Base-by-base conservation (phyloP, 108 stramenopile species). In the Skeletonema tropicum region DNA sequence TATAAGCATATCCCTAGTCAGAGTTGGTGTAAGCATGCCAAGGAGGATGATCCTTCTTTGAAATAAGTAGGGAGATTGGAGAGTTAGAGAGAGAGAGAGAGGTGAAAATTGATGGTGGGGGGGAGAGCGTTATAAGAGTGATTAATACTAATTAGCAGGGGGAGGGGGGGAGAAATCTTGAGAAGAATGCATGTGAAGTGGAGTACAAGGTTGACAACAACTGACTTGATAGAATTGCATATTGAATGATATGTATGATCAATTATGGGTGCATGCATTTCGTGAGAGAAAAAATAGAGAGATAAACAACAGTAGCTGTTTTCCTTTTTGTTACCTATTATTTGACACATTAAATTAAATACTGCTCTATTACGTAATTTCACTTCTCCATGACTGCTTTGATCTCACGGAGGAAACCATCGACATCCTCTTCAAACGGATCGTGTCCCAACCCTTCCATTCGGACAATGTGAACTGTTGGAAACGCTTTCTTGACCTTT, bases 381-480 rank as follows among this genome's bases (percentile, higher is more conserved):
- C 19, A 55, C 33, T 35, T 49, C 0, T 55, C 19, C 6, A 21
- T 1, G 6, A 55, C 21, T 55, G 52, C 19, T 23, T 55, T 55
- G 23, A 55, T 9, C 23, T 55, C 52, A 23, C 23, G 19, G 13
- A 88, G 42, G 74, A 94, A 94, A 3, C 6, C 73, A 26, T 79
- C 76, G 33, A 75, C 73, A 31, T 89, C 84, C 70, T 94, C 93
- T 68, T 94, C 93, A 70, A 92, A 94, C n/a, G 93, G 83, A 81
- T 89, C 86, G 70, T 94, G 93, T 41, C 93, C 93, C 63, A 77
- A 35, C 19, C 89, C 90, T 32, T 89, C 83, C 83, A 94, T 59
- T 68, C 49, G 17, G 13, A 81, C 41, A n/a, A 81, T n/a, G n/a
- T 58, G 36, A 3, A 81, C 68, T 21, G 12, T 70, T 14, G 73